Conservation (phyloP, 352 stramenopile species). For the Phytophthora cajani region DNA sequence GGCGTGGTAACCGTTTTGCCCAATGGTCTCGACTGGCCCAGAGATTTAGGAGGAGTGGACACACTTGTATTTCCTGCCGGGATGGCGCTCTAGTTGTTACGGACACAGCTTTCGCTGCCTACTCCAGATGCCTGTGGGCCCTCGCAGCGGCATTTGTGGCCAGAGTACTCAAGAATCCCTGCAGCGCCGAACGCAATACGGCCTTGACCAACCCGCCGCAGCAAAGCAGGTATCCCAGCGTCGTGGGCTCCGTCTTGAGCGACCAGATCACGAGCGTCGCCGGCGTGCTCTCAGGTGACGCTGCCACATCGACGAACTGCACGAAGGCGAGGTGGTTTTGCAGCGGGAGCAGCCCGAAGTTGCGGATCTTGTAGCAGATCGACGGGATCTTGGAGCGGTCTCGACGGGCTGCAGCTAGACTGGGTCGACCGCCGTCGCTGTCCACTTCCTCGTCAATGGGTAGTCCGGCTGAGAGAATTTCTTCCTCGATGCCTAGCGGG, state of each 20-base stretch:
- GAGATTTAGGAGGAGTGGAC: background rate
- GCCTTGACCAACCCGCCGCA: constrained; percentile 52
- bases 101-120: constrained; percentile 12
- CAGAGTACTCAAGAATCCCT: constrained; percentile 35
- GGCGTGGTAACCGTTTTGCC: background rate
- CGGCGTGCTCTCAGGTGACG: constrained; percentile 42
- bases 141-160: constrained; percentile 29
- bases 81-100: constrained; percentile 2
- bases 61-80: constrained; percentile 3
- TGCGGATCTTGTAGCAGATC: constrained; percentile 58
- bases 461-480: constrained; percentile 67
- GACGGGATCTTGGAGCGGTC: constrained; percentile 51
- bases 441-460: constrained; percentile 33
- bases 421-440: constrained; percentile 37
- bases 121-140: constrained; percentile 23
- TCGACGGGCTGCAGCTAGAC: constrained; percentile 24
- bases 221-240: constrained; percentile 51
- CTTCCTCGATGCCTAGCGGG: constrained; percentile 62
- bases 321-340: constrained; percentile 66
- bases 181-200: constrained; percentile 43
- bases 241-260: constrained; percentile 52
- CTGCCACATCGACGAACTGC: constrained; percentile 65
- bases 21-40: background rate
- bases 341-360: constrained; percentile 58
- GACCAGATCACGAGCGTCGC: constrained; percentile 59